Conservation (phyloP, 2,329 filamentous ascomycete genomes). For the Apiospora saccharicola region DNA sequence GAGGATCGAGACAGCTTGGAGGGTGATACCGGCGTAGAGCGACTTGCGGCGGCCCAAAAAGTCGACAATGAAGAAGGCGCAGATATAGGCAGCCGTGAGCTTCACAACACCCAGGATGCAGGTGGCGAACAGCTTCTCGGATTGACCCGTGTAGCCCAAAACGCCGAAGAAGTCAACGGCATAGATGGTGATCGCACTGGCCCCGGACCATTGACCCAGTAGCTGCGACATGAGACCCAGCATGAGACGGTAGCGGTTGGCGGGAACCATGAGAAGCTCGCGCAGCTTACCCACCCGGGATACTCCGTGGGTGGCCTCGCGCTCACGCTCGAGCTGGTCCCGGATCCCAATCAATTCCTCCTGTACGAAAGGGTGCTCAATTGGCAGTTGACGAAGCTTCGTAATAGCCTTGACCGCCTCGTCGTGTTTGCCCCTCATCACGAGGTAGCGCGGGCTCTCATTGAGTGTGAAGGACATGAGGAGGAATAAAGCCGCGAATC, state of each 20-base stretch:
- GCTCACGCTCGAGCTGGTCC: constrained; percentile 52
- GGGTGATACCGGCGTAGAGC: constrained; percentile 46
- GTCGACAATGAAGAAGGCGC: constrained; percentile 66
- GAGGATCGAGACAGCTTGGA: constrained; percentile 48
- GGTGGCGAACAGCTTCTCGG: constrained; percentile 63
- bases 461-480: constrained; percentile 28
- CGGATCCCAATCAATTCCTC: constrained; percentile 37
- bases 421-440: constrained; percentile 28
- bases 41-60: constrained; percentile 62
- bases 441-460: constrained; percentile 30
- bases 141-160: constrained; percentile 60
- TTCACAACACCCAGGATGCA: constrained; percentile 66
- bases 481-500: constrained; percentile 25
- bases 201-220: constrained; percentile 52
- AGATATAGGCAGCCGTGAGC: constrained; percentile 57
- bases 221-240: constrained; percentile 53
- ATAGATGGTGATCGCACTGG: constrained; percentile 60
- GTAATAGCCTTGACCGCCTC: constrained; percentile 27
- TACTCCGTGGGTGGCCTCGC: constrained; percentile 55
- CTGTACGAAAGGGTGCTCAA: constrained; percentile 45
- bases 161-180: constrained; percentile 62
- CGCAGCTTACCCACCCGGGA: constrained; percentile 50
- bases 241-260: constrained; percentile 54
- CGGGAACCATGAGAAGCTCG: constrained; percentile 51
- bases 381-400: constrained; percentile 31